phyloP scores from a whole-genome alignment of 2,329 filamentous ascomycete genomes.

The Metarhizium album region DNA sequence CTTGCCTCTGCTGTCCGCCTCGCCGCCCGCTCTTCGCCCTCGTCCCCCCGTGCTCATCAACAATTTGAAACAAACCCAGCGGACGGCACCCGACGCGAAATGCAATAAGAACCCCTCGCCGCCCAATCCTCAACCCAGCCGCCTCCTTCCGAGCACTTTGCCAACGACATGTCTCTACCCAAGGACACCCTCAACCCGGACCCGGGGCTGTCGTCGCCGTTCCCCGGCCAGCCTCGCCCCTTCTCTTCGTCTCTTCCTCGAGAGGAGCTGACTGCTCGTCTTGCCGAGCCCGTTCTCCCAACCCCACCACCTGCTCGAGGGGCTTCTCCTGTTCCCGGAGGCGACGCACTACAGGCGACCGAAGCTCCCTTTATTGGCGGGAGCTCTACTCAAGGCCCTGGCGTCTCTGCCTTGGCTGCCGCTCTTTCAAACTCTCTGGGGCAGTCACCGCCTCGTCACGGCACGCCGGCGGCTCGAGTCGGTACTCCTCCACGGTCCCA shows the following conservation, averaged over 20 bases:
- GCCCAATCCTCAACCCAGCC: background rate
- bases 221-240: conserved; percentile 33
- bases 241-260: conserved; percentile 44
- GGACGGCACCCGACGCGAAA: background rate
- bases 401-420: conserved; percentile 77
- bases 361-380: conserved; percentile 56
- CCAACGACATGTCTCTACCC: conserved; percentile 25
- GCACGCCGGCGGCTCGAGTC: conserved; percentile 50
- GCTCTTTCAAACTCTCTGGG: conserved; percentile 70
- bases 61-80: no score
- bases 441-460: conserved; percentile 58
- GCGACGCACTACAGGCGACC: conserved; percentile 21
- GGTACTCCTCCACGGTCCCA: conserved; percentile 42
- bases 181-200: conserved; percentile 25
- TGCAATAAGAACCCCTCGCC: background rate
- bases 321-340: conserved; percentile 20
- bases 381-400: conserved; percentile 59
- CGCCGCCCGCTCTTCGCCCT: background rate
- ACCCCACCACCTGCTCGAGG: conserved; percentile 26
- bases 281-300: conserved; percentile 45
- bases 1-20: background rate
- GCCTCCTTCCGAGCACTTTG: conserved; percentile 3
- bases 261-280: conserved; percentile 48
- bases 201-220: conserved; percentile 36
- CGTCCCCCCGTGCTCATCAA: background rate